A percentile compares a stretch with the other conserved stretches of the same genome.
phyloP scores from a whole-genome alignment of 768 basidiomycete genomes.

The Leccinum ochraceum region DNA sequence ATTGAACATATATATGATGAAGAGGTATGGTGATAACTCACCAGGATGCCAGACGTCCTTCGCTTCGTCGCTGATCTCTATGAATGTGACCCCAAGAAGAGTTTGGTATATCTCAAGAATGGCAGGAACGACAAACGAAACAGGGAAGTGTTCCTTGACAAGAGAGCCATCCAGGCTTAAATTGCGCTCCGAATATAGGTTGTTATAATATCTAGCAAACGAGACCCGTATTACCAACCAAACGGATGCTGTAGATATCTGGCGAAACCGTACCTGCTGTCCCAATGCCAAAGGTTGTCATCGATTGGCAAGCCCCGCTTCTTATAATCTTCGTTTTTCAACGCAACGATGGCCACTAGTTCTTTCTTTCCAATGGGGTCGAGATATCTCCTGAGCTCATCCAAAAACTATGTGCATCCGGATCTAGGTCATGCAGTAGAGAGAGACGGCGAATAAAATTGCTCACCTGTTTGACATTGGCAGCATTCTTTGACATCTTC shows the following conservation, averaged over 20 bases:
- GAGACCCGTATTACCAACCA: background rate
- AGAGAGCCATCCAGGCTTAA: slow-evolving; percentile 73
- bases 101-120: slow-evolving; percentile 85
- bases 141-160: slow-evolving; percentile 91
- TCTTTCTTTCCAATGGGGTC: slow-evolving; percentile 72
- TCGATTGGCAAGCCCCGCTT: slow-evolving; percentile 61
- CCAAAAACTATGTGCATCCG: slow-evolving; percentile 55
- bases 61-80: slow-evolving; percentile 52
- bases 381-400: slow-evolving; percentile 70
- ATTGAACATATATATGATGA: background rate
- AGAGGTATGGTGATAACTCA: slow-evolving; percentile 25
- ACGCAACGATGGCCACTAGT: slow-evolving; percentile 57
- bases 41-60: slow-evolving; percentile 80
- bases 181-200: slow-evolving; percentile 57
- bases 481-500: slow-evolving; percentile 76
- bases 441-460: background rate
- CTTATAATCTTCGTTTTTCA: slow-evolving; percentile 74
- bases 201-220: slow-evolving; percentile 33
- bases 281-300: slow-evolving; percentile 76
- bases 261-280: slow-evolving; percentile 59
- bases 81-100: slow-evolving; percentile 73
- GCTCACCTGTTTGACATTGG: slow-evolving; percentile 55
- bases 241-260: background rate
- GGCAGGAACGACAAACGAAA: slow-evolving; percentile 76
- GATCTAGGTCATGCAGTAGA: background rate